Conservation (phyloP, 257 asterid genomes). For the Nicotiana sylvestris region DNA sequence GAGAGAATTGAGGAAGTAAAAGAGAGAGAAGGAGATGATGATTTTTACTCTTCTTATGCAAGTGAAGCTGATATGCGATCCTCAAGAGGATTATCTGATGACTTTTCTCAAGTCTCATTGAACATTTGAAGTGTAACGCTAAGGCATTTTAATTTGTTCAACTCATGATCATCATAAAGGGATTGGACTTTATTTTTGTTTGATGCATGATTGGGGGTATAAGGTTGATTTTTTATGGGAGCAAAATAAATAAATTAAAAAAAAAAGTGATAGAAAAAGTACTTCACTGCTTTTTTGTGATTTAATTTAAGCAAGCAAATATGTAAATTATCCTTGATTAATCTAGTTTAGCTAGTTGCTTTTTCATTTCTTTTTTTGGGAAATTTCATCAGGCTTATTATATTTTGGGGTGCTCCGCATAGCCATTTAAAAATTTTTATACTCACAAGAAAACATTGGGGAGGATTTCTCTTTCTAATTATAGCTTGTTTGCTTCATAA, state of each 20-base stretch:
- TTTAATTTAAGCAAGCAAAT: not conserved
- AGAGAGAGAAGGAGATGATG: conserved; percentile 35
- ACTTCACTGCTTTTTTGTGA: not conserved
- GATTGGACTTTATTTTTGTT: not conserved
- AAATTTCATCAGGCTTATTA: not conserved
- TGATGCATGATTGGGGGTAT: not conserved
- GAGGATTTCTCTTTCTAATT: not conserved
- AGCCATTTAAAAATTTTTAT: not conserved
- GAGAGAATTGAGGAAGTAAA: conserved; percentile 57
- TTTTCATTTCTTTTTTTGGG: not conserved
- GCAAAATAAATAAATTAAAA: not conserved
- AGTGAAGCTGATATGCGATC: conserved; percentile 49
- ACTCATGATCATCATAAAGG: not conserved
- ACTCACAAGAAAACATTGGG: not conserved
- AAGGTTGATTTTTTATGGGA: too few relatives aligned
- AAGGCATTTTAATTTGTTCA: conserved; percentile 12
- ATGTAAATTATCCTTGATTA: conserved; percentile 11
- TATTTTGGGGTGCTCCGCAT: not conserved
- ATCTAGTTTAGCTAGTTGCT: conserved; percentile 5
- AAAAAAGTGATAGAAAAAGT: not conserved
- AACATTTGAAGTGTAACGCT: not conserved
- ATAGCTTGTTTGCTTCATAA: not conserved
- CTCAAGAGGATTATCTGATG: conserved; percentile 59
- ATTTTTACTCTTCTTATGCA: conserved; percentile 39
- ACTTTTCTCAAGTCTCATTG: conserved; percentile 22